Evolutionary conservation across 2,329 filamentous ascomycete genomes (phyloP), one percentile per base, ranked within the genome.

Genomic region (Xylaria sp.): DNA sequence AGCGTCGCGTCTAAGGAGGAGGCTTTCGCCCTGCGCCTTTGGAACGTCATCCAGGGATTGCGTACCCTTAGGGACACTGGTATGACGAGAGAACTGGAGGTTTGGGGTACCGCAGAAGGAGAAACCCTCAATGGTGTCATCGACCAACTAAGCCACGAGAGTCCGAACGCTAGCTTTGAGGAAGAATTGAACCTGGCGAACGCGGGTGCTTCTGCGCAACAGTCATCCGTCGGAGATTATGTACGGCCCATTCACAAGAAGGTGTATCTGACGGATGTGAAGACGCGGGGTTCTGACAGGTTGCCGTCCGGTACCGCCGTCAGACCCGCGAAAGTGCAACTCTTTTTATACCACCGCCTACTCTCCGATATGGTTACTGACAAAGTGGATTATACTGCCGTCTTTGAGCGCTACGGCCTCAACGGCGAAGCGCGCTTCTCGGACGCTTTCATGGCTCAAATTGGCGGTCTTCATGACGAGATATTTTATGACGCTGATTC

Each of bases 11-110:
- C 85, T 3, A 90, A 87, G 62, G 93, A 97, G 72, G 95, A 99
- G 71, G 83, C 82, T 0, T 93, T 94, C 76, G 95, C 90, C 0
- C 75, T 98, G 60, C 83, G 87, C 61, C 83, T 98, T 47, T 98
- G 93, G 93, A 98, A 98, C 74, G 82, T 95, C 9, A 90, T 97
- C 33, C 91, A 96, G 71, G 93, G 93, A 0, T 72, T 98, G 51
- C 85, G 91, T 17, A 92, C 88, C 1, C 77, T 94, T 54, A 82
- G 89, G 4, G 85, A 90, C 11, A 88, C 83, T 1, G 91, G 91
- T 3, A 79, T 89, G 60, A 93, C 91, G 2, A 81, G 91, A 17
- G 91, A 94, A 75, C 74, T 94, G 25, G 89, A 93, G 70, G 83
- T 98, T 3, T 97, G 94, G 92, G 95, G 94, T 0, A 78, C 90